phyloP scores from a whole-genome alignment of 1,139 yeast species.

The Protomyces inundatus region DNA sequence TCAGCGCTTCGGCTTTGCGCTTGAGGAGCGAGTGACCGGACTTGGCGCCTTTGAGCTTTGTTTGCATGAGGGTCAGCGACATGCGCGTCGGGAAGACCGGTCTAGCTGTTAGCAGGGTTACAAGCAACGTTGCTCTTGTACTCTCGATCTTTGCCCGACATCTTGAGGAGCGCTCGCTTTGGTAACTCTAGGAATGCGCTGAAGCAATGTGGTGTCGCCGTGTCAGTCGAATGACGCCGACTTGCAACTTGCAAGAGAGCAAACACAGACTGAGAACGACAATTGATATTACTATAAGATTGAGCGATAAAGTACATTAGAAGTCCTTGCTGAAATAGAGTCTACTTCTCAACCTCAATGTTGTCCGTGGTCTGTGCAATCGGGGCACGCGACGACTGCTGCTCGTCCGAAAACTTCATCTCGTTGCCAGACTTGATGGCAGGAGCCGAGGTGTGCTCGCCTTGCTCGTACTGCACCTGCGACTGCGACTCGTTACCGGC shows the following conservation, averaged over 20 bases:
- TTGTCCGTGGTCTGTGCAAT: constrained; percentile 18
- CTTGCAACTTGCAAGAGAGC: no score
- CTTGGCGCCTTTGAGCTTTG: constrained; percentile 92
- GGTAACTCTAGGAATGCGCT: no score
- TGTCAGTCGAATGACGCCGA: no score
- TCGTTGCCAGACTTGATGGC: constrained; percentile 16
- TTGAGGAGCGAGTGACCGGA: constrained; percentile 91
- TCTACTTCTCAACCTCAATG: constrained; percentile 2
- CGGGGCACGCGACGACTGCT: constrained; percentile 22
- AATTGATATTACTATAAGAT: no score
- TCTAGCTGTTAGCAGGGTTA: background rate
- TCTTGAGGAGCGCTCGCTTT: background rate
- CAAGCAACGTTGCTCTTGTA: background rate
- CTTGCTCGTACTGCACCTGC: constrained; percentile 3
- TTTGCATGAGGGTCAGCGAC: constrained; percentile 77
- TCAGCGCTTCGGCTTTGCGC: constrained; percentile 93
- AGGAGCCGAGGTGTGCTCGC: constrained; percentile 20
- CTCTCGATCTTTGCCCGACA: constrained; percentile 25
- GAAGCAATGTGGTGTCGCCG: no score
- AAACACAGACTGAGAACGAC: no score
- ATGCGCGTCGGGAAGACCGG: constrained; percentile 25
- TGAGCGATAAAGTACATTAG: background rate
- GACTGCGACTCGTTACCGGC: constrained; percentile 1
- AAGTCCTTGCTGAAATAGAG: background rate
- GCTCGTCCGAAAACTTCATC: constrained; percentile 20